Percentiles rank a stretch among this genome's conserved stretches.
phyloP scores from a whole-genome alignment of 805 yeast species.

The Wickerhamomyces ciferrii region DNA sequence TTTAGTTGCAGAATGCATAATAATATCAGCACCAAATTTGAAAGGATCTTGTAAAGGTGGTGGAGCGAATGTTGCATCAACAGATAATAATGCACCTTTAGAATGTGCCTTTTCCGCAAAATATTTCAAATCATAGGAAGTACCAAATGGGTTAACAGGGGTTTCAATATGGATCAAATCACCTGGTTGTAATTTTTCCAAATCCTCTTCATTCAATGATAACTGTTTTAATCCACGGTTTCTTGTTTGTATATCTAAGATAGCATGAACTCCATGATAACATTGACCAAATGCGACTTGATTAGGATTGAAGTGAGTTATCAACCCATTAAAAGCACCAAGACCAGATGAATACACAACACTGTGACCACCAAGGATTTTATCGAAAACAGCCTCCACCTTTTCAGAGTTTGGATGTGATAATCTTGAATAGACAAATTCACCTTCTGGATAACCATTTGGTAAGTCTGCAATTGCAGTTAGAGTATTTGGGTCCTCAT shows the following conservation, averaged over 20 bases:
- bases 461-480: constrained; percentile 37
- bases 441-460: constrained; percentile 26
- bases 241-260: constrained; percentile 57
- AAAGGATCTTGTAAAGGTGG: constrained; percentile 85
- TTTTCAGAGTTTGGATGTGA: constrained; percentile 69
- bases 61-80: constrained; percentile 92
- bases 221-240: constrained; percentile 50
- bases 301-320: constrained; percentile 70
- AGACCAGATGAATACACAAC: constrained; percentile 76
- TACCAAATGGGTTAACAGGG: constrained; percentile 84
- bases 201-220: constrained; percentile 38
- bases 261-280: constrained; percentile 81
- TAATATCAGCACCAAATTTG: constrained; percentile 76
- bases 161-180: constrained; percentile 84
- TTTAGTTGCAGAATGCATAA: constrained; percentile 92
- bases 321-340: constrained; percentile 72
- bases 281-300: constrained; percentile 70
- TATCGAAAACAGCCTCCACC: constrained; percentile 59
- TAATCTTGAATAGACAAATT: constrained; percentile 62
- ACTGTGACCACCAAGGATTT: constrained; percentile 57
- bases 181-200: constrained; percentile 45
- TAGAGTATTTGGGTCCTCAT: constrained; percentile 51
- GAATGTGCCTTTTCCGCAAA: constrained; percentile 70
- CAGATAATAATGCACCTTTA: constrained; percentile 65
- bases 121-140: constrained; percentile 51